A percentile compares a stretch with the other conserved stretches of the same genome.
phyloP scores from a whole-genome alignment of 169 alveolate species.

The Plasmodium malariae region DNA sequence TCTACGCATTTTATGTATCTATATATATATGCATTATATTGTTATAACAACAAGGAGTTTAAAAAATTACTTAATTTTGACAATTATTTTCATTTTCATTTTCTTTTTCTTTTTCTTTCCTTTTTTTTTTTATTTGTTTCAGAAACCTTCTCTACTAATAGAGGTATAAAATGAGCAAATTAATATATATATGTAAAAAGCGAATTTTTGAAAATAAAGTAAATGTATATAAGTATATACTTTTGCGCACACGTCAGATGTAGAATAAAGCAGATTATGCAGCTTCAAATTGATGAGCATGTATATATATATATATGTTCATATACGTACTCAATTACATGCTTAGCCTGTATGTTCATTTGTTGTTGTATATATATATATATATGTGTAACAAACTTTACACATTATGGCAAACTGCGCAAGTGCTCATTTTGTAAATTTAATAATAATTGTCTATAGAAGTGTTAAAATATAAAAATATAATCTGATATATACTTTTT shows the following conservation, averaged over 20 bases:
- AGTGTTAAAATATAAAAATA: background rate
- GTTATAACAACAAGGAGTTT: no score
- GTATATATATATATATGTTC: constrained; percentile 2
- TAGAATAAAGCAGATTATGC: background rate
- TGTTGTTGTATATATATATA: background rate
- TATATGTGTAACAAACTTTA: background rate
- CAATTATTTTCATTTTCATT: background rate
- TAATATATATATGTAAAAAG: background rate
- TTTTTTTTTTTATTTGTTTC: constrained; percentile 11
- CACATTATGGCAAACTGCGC: background rate
- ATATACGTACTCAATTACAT: background rate
- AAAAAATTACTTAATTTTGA: background rate
- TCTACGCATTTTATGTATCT: background rate
- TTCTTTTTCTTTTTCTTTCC: background rate
- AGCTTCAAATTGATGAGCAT: background rate
- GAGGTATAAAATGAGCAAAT: constrained; percentile 14
- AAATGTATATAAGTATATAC: background rate
- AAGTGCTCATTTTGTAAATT: constrained; percentile 13
- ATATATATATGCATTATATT: background rate
- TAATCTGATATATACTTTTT: background rate
- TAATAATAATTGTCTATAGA: background rate
- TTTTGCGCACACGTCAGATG: background rate
- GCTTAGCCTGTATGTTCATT: constrained; percentile 5
- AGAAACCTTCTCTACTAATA: constrained; percentile 4
- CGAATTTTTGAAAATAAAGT: background rate